A percentile compares a stretch with the other conserved stretches of the same genome.
phyloP scores from a whole-genome alignment of 140 eudicot species.

The Oenanthe javanica region DNA sequence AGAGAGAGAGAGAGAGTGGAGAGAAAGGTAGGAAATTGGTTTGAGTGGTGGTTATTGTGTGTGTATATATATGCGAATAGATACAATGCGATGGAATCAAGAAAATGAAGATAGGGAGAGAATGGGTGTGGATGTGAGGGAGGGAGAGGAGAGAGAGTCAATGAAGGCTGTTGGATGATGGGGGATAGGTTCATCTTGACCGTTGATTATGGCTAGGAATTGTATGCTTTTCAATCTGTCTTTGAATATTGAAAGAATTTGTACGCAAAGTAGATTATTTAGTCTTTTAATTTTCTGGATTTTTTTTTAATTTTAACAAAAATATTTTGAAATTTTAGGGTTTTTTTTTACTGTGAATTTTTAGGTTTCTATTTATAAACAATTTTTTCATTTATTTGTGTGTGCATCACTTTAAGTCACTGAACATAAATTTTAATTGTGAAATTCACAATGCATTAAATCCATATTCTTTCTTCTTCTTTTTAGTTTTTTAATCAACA shows the following conservation, averaged over 20 bases:
- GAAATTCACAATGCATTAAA: too few relatives aligned
- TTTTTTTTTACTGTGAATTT: too few relatives aligned
- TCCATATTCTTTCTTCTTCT: too few relatives aligned
- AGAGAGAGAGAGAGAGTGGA: neutral
- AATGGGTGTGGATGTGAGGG: neutral
- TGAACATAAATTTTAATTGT: too few relatives aligned
- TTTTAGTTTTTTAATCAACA: too few relatives aligned
- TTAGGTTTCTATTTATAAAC: too few relatives aligned
- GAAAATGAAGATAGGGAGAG: slow-evolving; percentile 25
- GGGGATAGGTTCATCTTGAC: slow-evolving; percentile 9
- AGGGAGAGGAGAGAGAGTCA: neutral
- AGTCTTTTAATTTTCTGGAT: too few relatives aligned
- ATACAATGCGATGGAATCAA: neutral
- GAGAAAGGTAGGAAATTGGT: slow-evolving; percentile 14
- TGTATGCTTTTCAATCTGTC: slow-evolving; percentile 33
- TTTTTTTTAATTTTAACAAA: too few relatives aligned
- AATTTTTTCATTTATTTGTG: too few relatives aligned
- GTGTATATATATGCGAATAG: neutral
- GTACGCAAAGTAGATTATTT: too few relatives aligned
- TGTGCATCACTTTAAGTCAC: too few relatives aligned
- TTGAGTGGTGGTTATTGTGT: neutral
- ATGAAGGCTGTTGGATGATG: neutral
- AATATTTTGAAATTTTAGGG: too few relatives aligned
- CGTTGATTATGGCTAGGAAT: slow-evolving; percentile 49
- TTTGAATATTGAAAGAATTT: neutral